Conservation (phyloP, 148 eudicot genomes). For the Selenicereus undatus region DNA sequence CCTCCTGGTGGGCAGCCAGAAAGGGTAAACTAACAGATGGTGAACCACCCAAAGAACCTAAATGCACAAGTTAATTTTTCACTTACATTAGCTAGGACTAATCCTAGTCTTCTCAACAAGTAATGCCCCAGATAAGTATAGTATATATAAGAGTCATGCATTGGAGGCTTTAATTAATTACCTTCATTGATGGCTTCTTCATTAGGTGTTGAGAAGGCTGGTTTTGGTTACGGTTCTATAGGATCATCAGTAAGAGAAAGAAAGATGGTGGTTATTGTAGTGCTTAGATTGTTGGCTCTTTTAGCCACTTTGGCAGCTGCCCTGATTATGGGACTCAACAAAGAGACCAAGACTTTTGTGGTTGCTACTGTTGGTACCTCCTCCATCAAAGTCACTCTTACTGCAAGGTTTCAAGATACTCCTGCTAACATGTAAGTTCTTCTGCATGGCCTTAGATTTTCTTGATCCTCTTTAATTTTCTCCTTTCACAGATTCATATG, state of each 20-base stretch:
- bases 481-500: too few relatives aligned
- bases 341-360: slow-evolving; percentile 56
- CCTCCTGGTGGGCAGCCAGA: slow-evolving; percentile 10
- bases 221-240: slow-evolving; percentile 21
- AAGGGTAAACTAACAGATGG: not conserved
- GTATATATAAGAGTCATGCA: not conserved
- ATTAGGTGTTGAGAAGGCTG: slow-evolving; percentile 19
- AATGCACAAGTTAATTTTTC: slow-evolving; percentile 13
- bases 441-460: too few relatives aligned
- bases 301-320: slow-evolving; percentile 60
- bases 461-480: not conserved
- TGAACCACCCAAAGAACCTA: slow-evolving; percentile 25
- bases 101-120: not conserved
- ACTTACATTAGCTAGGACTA: not conserved
- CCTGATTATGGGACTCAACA: slow-evolving; percentile 70
- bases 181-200: slow-evolving; percentile 21
- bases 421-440: slow-evolving; percentile 72
- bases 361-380: slow-evolving; percentile 80
- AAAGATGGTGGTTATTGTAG: slow-evolving; percentile 9
- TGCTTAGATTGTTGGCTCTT: slow-evolving; percentile 55
- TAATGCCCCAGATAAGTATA: not conserved
- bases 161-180: not conserved
- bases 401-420: slow-evolving; percentile 74
- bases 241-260: slow-evolving; percentile 3
- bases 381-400: slow-evolving; percentile 57